Conservation (phyloP, 768 basidiomycete species). For the Tricholoma sp. region DNA sequence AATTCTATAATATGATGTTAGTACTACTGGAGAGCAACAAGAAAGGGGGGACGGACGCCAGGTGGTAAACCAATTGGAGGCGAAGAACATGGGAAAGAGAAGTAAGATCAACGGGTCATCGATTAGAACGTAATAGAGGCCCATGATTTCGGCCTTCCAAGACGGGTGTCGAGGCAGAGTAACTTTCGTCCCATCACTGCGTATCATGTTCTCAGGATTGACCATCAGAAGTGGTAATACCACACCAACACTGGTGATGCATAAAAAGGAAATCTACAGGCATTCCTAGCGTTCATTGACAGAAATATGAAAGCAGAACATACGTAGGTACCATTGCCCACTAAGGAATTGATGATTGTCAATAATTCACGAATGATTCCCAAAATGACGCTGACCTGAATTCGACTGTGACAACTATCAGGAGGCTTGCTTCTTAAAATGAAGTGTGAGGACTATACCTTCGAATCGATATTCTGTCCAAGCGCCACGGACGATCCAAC, state of each 20-base stretch:
- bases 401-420: conserved; percentile 27
- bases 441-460: conserved; percentile 29
- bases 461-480: conserved; percentile 63
- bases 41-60: conserved; percentile 54
- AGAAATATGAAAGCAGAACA: conserved; percentile 17
- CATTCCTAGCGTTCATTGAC: neutral
- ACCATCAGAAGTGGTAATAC: conserved; percentile 65
- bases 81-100: conserved; percentile 84
- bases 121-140: conserved; percentile 60
- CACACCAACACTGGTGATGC: conserved; percentile 68
- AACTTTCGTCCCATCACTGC: conserved; percentile 71
- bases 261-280: conserved; percentile 68
- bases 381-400: conserved; percentile 25
- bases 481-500: conserved; percentile 75
- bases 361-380: neutral
- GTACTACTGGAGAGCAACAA: neutral
- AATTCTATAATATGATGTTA: conserved; percentile 43
- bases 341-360: conserved; percentile 25
- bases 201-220: conserved; percentile 65
- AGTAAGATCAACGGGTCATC: conserved; percentile 70
- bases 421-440: neutral
- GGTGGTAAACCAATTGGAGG: conserved; percentile 83
- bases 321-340: conserved; percentile 75
- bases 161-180: conserved; percentile 60
- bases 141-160: conserved; percentile 74